Conservation (phyloP, 805 yeast genomes). For the Saccharomyces mikatae region DNA sequence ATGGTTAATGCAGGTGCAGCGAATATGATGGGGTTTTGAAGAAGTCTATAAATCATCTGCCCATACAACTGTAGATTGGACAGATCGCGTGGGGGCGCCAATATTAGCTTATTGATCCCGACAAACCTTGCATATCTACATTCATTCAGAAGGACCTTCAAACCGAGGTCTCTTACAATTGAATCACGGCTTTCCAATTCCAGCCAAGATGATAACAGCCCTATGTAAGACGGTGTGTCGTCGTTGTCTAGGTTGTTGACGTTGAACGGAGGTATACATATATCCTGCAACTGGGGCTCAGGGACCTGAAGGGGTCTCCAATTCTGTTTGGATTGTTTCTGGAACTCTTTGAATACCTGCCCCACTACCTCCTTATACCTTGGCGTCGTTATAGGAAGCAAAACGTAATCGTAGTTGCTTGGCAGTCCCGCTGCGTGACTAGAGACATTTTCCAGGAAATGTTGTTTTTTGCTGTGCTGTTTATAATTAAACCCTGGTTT, state of each 20-base stretch:
- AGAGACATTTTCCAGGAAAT: slow-evolving; percentile 11
- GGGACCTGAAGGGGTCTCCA: slow-evolving; percentile 15
- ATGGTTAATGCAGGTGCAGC: slow-evolving; percentile 27
- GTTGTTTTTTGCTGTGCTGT: slow-evolving; percentile 5
- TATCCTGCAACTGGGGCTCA: slow-evolving; percentile 29
- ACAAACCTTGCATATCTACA: slow-evolving; percentile 49
- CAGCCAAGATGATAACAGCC: slow-evolving; percentile 60
- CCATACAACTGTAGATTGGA: slow-evolving; percentile 44
- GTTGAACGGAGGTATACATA: slow-evolving; percentile 26
- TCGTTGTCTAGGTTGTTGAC: slow-evolving; percentile 1
- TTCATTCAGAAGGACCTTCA: slow-evolving; percentile 52
- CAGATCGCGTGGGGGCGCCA: slow-evolving; percentile 59
- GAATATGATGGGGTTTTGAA: slow-evolving; percentile 18
- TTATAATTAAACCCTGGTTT: slow-evolving; percentile 32
- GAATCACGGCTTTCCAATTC: slow-evolving; percentile 51
- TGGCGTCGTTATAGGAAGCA: slow-evolving; percentile 48
- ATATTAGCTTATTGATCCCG: slow-evolving; percentile 46
- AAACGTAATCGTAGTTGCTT: slow-evolving; percentile 40
- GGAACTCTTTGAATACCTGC: slow-evolving; percentile 17
- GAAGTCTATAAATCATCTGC: slow-evolving; percentile 32
- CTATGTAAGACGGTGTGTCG: slow-evolving; percentile 35
- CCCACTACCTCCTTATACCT: slow-evolving; percentile 40
- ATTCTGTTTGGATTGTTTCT: neutral
- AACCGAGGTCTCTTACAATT: slow-evolving; percentile 43
- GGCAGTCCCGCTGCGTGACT: slow-evolving; percentile 1